A percentile compares a stretch with the other conserved stretches of the same genome.
Conservation (phyloP, 345 rosid species). For the Corchorus capsularis region DNA sequence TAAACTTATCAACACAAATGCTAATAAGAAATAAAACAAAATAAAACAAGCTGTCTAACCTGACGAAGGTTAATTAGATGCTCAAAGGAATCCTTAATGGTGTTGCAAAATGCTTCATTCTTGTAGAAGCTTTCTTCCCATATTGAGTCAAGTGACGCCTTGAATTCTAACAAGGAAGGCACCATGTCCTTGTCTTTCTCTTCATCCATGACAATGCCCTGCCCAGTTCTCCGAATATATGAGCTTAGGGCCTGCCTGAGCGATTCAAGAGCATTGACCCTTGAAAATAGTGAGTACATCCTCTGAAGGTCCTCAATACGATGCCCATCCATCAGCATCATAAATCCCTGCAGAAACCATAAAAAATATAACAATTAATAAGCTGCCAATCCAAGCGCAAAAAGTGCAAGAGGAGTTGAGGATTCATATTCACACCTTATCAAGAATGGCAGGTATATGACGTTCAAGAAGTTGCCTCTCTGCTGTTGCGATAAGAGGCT, state of each 20-base stretch:
- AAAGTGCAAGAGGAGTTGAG: slow-evolving; percentile 5
- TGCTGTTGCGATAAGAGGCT: slow-evolving; percentile 77
- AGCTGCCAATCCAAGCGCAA: slow-evolving; percentile 12
- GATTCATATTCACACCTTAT: slow-evolving; percentile 60
- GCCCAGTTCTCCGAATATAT: slow-evolving; percentile 85
- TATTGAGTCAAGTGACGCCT: slow-evolving; percentile 85
- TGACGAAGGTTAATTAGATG: slow-evolving; percentile 94
- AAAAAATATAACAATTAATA: slow-evolving; percentile 17
- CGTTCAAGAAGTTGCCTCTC: slow-evolving; percentile 91
- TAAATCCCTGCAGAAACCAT: slow-evolving; percentile 69
- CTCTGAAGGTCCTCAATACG: slow-evolving; percentile 88
- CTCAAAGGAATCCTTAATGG: slow-evolving; percentile 95
- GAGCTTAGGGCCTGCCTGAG: slow-evolving; percentile 77
- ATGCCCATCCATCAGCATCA: slow-evolving; percentile 87
- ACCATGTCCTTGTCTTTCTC: slow-evolving; percentile 99
- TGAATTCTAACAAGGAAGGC: slow-evolving; percentile 76
- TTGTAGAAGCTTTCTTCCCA: slow-evolving; percentile 93
- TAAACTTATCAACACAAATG: not conserved
- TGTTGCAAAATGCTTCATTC: slow-evolving; percentile 87
- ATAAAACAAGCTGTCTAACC: slow-evolving; percentile 43
- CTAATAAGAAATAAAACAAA: not conserved
- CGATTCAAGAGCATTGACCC: slow-evolving; percentile 86
- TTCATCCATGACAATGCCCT: slow-evolving; percentile 88
- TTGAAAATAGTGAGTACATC: slow-evolving; percentile 73
- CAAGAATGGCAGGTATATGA: slow-evolving; percentile 84